These are phyloP conservation scores for Taxillus chinensis DNA, from an alignment of 164 flowering plant species.

Conservation along the genomic window DNA sequence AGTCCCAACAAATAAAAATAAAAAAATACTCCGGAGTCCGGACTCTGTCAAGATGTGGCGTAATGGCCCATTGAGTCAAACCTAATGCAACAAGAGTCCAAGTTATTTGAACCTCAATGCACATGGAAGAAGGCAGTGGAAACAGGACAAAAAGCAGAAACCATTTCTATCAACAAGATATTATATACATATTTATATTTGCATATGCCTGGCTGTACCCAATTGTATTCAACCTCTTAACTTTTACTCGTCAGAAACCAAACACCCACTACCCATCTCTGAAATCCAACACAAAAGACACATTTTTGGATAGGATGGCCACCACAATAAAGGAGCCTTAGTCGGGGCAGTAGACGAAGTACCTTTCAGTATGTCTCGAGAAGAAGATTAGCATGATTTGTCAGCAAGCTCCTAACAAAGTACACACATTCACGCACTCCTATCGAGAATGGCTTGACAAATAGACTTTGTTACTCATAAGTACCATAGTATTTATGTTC, in stretches of 20 bases:
- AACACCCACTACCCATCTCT: constrained; percentile 29
- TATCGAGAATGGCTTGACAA: constrained; percentile 8
- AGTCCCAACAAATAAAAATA: too few relatives aligned
- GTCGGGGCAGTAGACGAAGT: constrained; percentile 1
- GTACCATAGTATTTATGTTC: too few relatives aligned
- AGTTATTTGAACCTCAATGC: constrained; percentile 14
- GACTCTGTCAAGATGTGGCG: too few relatives aligned
- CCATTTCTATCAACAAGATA: constrained; percentile 13
- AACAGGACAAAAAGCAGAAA: constrained; percentile 32
- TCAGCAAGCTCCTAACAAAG: constrained; percentile 13
- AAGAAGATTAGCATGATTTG: constrained; percentile 16
- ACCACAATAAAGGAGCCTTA: constrained; percentile 4
- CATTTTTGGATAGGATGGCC: constrained; percentile 10
- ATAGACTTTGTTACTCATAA: constrained; percentile 16
- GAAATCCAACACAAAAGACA: constrained; percentile 17
- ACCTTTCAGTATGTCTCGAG: constrained; percentile 6
- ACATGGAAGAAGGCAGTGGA: constrained; percentile 32
- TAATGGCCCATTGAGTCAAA: constrained; percentile 11
- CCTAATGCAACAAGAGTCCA: constrained; percentile 10
- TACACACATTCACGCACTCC: constrained; percentile 6
- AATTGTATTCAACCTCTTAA: constrained; percentile 25
- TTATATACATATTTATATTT: background rate
- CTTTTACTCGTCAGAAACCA: constrained; percentile 22
- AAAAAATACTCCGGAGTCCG: background rate
- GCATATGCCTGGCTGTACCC: constrained; percentile 14